Percentiles rank a stretch among this genome's conserved stretches.
These are phyloP conservation scores for Recurvomyces mirabilis DNA, from an alignment of 495 filamentous ascomycete species.

Conservation along the genomic window DNA sequence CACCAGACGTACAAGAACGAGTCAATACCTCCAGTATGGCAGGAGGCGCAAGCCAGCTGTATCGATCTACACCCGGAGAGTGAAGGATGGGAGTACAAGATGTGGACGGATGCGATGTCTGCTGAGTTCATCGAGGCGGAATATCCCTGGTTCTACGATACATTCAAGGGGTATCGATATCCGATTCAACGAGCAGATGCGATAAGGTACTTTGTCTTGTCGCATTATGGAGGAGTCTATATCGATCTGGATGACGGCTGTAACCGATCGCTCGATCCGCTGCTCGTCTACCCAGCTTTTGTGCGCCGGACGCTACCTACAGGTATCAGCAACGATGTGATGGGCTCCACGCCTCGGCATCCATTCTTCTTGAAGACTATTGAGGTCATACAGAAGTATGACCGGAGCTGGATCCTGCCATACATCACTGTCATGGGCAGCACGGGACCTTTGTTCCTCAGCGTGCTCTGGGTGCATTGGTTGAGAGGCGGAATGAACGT, in stretches of 20 bases:
- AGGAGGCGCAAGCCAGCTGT: conserved; percentile 60
- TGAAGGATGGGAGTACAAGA: conserved; percentile 32
- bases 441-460: conserved; percentile 75
- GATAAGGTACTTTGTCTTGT: conserved; percentile 79
- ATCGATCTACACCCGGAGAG: conserved; percentile 62
- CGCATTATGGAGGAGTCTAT: conserved; percentile 76
- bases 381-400: conserved; percentile 55
- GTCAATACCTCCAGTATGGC: conserved; percentile 64
- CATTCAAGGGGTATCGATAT: conserved; percentile 69
- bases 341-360: conserved; percentile 69
- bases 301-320: conserved; percentile 69
- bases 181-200: conserved; percentile 80
- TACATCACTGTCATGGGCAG: conserved; percentile 86
- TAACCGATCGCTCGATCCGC: conserved; percentile 66
- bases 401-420: conserved; percentile 66
- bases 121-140: conserved; percentile 57
- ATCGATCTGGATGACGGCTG: conserved; percentile 86
- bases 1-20: conserved; percentile 80
- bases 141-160: conserved; percentile 75
- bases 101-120: conserved; percentile 76
- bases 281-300: conserved; percentile 74
- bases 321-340: conserved; percentile 82
- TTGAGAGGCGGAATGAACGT: conserved; percentile 14
- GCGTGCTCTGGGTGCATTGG: conserved; percentile 56
- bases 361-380: conserved; percentile 72